A percentile compares a stretch with the other conserved stretches of the same genome.
These are phyloP conservation scores for Boletellus deceptivus DNA, from an alignment of 1,284 basidiomycete species.

Conservation along the genomic window DNA sequence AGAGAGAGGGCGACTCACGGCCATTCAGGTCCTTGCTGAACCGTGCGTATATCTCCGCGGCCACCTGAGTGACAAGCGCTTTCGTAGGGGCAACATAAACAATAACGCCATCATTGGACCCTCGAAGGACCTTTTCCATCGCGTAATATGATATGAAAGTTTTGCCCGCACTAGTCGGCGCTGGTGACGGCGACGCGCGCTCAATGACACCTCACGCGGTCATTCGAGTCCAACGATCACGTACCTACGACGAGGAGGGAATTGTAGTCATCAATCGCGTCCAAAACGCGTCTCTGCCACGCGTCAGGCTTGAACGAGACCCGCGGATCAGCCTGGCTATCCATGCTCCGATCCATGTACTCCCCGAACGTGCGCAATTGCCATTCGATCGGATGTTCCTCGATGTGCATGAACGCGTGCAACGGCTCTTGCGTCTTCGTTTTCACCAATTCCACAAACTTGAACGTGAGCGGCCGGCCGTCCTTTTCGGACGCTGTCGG, in stretches of 20 bases:
- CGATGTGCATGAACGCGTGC: slow-evolving; percentile 55
- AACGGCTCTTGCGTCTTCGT: slow-evolving; percentile 41
- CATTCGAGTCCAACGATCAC: slow-evolving; percentile 19
- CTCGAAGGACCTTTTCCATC: slow-evolving; percentile 64
- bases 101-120: slow-evolving; percentile 60
- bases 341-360: slow-evolving; percentile 71
- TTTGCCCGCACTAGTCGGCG: slow-evolving; percentile 69
- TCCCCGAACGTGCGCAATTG: slow-evolving; percentile 68
- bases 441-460: slow-evolving; percentile 53
- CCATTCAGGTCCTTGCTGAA: slow-evolving; percentile 59
- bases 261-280: slow-evolving; percentile 56
- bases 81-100: slow-evolving; percentile 78
- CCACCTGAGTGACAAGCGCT: slow-evolving; percentile 65
- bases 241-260: slow-evolving; percentile 66
- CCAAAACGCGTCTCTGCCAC: slow-evolving; percentile 67
- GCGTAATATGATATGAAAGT: slow-evolving; percentile 77
- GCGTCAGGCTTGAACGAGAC: slow-evolving; percentile 66
- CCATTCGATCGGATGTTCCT: slow-evolving; percentile 58
- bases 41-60: slow-evolving; percentile 67
- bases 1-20: slow-evolving; percentile 34
- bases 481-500: slow-evolving; percentile 14
- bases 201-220: background rate
- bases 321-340: slow-evolving; percentile 52
- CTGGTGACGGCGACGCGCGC: slow-evolving; percentile 29
- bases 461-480: slow-evolving; percentile 48